Percentiles rank a stretch among this genome's conserved stretches.
Conservation (phyloP, 2,329 filamentous ascomycete species). For the Metarhizium humberi region DNA sequence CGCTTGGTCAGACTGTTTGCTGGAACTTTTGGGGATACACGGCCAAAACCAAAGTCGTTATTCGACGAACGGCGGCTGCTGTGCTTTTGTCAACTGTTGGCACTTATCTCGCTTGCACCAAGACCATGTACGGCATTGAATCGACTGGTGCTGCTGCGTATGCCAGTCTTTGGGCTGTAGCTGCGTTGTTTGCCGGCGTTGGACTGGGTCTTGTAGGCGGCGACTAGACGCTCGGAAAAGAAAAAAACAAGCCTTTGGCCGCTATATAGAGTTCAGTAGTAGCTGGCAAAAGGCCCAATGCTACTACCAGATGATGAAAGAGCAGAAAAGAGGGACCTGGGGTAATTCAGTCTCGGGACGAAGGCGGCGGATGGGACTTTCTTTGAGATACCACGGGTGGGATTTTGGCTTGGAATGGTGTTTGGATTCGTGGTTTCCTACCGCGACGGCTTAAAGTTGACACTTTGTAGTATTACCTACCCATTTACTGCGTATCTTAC, state of each 20-base stretch:
- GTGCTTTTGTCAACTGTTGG: conserved; percentile 47
- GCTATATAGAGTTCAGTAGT: not conserved
- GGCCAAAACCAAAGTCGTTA: conserved; percentile 51
- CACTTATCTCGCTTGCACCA: conserved; percentile 55
- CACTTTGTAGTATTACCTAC: not conserved
- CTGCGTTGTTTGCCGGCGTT: conserved; percentile 50
- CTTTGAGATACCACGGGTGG: not conserved
- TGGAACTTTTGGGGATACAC: conserved; percentile 66
- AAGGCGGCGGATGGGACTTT: not conserved
- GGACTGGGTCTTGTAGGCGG: conserved; percentile 42
- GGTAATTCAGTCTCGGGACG: not conserved
- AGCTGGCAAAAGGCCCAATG: not conserved
- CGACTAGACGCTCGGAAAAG: conserved; percentile 15
- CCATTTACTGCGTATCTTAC: not conserved
- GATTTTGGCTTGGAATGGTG: not conserved
- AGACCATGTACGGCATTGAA: conserved; percentile 63
- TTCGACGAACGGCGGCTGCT: conserved; percentile 53
- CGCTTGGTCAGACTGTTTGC: conserved; percentile 58
- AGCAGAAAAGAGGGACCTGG: not conserved
- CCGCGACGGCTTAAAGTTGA: not conserved
- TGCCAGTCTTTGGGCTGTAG: conserved; percentile 64
- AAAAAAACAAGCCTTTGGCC: not conserved
- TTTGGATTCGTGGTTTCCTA: not conserved
- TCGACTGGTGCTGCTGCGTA: conserved; percentile 61
- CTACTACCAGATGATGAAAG: not conserved